Percentiles rank a stretch among this genome's conserved stretches.
These are phyloP conservation scores for Henckelia pumila DNA, from an alignment of 257 asterid species.

Conservation along the genomic window DNA sequence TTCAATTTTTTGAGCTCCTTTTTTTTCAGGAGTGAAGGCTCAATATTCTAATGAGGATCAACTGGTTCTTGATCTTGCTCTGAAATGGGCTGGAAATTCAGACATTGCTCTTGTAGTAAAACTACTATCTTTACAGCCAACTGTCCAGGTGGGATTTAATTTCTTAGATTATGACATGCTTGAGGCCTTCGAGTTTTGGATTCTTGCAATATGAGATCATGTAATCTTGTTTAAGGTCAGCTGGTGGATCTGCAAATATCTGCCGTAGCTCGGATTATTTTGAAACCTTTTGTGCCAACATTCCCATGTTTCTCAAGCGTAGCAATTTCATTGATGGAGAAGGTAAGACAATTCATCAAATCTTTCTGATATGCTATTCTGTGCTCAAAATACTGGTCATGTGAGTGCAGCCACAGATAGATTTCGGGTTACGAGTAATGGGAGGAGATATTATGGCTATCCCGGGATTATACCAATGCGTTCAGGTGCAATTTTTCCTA, in stretches of 20 bases:
- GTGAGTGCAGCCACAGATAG: constrained; percentile 76
- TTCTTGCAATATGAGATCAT: constrained; percentile 20
- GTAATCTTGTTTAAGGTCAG: constrained; percentile 41
- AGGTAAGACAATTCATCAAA: constrained; percentile 38
- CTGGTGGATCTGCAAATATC: constrained; percentile 73
- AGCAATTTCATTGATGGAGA: constrained; percentile 64
- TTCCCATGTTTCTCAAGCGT: constrained; percentile 73
- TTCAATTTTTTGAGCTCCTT: neutral
- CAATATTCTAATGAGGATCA: constrained; percentile 65
- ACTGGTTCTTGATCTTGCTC: constrained; percentile 58
- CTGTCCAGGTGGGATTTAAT: constrained; percentile 55
- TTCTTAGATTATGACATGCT: neutral
- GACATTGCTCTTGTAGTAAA: constrained; percentile 47
- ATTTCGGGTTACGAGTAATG: constrained; percentile 65
- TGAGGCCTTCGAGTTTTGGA: neutral
- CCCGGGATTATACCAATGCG: constrained; percentile 66
- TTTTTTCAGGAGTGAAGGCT: constrained; percentile 61
- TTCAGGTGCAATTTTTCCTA: constrained; percentile 52
- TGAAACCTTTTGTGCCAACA: constrained; percentile 68
- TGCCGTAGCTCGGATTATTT: constrained; percentile 47
- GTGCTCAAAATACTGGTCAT: constrained; percentile 17
- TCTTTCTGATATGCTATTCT: neutral
- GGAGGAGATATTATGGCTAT: constrained; percentile 82
- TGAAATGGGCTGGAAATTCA: constrained; percentile 83
- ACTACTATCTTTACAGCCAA: constrained; percentile 36